Evolutionary conservation across 106 monocot genomes (phyloP), one percentile per base, ranked within the genome.

Genomic region (Dendrobium nobile): DNA sequence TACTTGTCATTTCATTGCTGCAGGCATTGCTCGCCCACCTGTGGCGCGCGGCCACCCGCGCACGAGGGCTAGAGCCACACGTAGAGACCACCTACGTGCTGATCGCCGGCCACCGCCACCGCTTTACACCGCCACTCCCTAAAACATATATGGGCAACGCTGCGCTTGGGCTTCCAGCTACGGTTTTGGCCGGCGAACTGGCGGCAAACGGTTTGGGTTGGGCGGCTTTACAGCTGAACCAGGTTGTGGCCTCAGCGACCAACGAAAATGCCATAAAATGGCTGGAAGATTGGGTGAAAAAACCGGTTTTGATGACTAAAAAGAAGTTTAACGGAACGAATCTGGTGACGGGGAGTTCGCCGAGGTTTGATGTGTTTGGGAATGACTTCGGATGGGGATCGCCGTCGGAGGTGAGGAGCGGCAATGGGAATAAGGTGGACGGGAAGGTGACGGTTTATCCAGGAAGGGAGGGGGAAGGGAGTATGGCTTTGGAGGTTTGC

Each of bases 341-440:
- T 43, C 27, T 82, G n/a, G 0, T 51, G 6, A 79, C 79, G 5
- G 82, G 78, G 7, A 88, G 81, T 77, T 89, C 89, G 61, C 87
- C 86, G n/a, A 80, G 88, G 54, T 92, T 92, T 73, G 47, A 86
- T 22, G 81, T 92, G 77, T 90, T 82, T 4, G 84, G 84, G 31
- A 84, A 86, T 58, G 90, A 92, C 78, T 92, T 90, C 40, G 92
- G 89, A 16, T 88, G 87, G 92, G 92, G 92, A 20, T 72, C 8
- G 80, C 84, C 92, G n/a, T 77, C 78, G 42, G 80, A 83, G 16
- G 73, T 87, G 0, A 41, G 88, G 6, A 87, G 88, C 77, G 88
- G 91, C 10, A 8, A 16, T 0, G 82, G 64, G 47, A 85, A 72
- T 80, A 91, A 91, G 85, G 0, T 43, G 0, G 85, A 89, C 43